A percentile compares a stretch with the other conserved stretches of the same genome.
Conservation (phyloP, 78 protist genomes). For the Fonticula alba region DNA sequence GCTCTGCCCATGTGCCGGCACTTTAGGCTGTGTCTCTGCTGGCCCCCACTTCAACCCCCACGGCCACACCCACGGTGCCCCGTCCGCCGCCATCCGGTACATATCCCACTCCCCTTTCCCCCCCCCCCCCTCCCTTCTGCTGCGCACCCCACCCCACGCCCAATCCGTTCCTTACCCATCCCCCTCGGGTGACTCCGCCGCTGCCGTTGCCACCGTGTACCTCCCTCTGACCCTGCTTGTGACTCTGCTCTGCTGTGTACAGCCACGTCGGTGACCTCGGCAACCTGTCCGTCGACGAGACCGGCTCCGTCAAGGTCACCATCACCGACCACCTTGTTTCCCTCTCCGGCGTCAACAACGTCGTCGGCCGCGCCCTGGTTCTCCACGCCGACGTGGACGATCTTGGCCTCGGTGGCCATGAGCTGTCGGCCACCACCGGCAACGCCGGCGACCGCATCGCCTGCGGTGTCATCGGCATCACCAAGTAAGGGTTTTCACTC, state of each 20-base stretch:
- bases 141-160: too few relatives aligned
- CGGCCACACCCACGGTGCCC: constrained; percentile 47
- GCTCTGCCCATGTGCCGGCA: not conserved
- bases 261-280: constrained; percentile 58
- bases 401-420: constrained; percentile 56
- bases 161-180: too few relatives aligned
- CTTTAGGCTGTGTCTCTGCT: constrained; percentile 41
- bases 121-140: too few relatives aligned
- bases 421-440: constrained; percentile 54
- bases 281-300: constrained; percentile 28
- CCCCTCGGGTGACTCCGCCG: too few relatives aligned
- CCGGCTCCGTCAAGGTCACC: constrained; percentile 17
- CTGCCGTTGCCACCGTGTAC: too few relatives aligned
- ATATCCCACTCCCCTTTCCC: too few relatives aligned
- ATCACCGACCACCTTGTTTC: constrained; percentile 26
- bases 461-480: constrained; percentile 52
- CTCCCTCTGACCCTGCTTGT: too few relatives aligned
- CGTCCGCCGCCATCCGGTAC: constrained; percentile 32
- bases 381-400: constrained; percentile 53
- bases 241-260: too few relatives aligned
- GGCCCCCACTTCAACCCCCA: constrained; percentile 61
- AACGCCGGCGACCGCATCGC: constrained; percentile 71
- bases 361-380: constrained; percentile 55
- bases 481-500: too few relatives aligned
- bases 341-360: constrained; percentile 36